Evolutionary conservation across 805 yeast species (phyloP).

Genomic region (Hanseniaspora valbyensis): DNA sequence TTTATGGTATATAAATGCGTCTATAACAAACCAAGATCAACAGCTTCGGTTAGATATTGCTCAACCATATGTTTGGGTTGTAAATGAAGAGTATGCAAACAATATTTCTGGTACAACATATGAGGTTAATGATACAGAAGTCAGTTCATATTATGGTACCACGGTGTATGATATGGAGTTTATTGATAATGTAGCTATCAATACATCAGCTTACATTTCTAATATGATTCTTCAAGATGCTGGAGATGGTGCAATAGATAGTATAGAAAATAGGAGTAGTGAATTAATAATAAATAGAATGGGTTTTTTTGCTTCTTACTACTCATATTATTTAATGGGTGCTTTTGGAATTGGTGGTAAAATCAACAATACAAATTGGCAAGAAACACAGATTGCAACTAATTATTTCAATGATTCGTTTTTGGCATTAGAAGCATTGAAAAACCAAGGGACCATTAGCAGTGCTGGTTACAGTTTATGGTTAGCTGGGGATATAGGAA

Average conservation of each 20-base stretch:
- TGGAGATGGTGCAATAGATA: too few species aligned
- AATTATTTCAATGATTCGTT: conserved; percentile 20
- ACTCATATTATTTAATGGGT: conserved; percentile 33
- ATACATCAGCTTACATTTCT: too few species aligned
- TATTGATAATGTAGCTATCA: too few species aligned
- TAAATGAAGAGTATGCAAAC: conserved; percentile 20
- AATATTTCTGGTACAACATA: neutral
- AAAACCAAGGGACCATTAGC: conserved; percentile 26
- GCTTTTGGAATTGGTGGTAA: conserved; percentile 38
- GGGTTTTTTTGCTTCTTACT: conserved; percentile 32
- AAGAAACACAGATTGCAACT: conserved; percentile 17
- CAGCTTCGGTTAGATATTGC: conserved; percentile 30
- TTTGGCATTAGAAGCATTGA: conserved; percentile 30
- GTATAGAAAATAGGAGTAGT: neutral
- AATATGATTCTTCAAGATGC: too few species aligned
- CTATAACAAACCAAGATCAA: conserved; percentile 26
- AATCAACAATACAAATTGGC: conserved; percentile 18
- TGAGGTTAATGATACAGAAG: too few species aligned
- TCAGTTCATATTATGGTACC: too few species aligned
- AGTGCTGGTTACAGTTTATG: conserved; percentile 38
- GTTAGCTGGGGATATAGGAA: conserved; percentile 25
- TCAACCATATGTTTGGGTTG: conserved; percentile 33
- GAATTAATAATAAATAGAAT: conserved; percentile 12
- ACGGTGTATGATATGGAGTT: too few species aligned
- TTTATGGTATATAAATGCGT: conserved; percentile 27